Evolutionary conservation across 78 protist species (phyloP).

Genomic region (Speleostelium caveatum): DNA sequence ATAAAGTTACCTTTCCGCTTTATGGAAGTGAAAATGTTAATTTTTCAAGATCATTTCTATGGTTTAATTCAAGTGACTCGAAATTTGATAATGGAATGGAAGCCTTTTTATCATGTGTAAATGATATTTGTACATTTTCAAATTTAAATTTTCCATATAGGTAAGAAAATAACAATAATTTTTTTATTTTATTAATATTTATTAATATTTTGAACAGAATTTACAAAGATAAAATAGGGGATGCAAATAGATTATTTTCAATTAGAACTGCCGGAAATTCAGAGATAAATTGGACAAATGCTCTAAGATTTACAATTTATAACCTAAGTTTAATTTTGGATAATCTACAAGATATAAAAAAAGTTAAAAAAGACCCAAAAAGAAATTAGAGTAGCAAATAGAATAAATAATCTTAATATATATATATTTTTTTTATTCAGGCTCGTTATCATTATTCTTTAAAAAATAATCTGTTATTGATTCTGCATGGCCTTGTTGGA

Average conservation of each 20-base stretch:
- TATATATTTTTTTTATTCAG: too few relatives aligned
- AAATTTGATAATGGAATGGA: constrained; percentile 76
- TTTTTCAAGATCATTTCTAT: constrained; percentile 43
- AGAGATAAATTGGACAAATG: constrained; percentile 65
- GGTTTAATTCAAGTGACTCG: constrained; percentile 46
- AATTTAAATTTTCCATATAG: constrained; percentile 3
- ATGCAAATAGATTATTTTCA: constrained; percentile 26
- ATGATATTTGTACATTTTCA: constrained; percentile 9
- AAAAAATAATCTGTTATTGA: too few relatives aligned
- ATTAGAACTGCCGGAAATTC: constrained; percentile 58
- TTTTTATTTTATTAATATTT: too few relatives aligned
- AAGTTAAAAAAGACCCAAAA: background rate
- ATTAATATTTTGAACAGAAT: too few relatives aligned
- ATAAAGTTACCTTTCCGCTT: constrained; percentile 42
- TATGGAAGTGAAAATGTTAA: constrained; percentile 69
- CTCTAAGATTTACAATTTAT: constrained; percentile 37
- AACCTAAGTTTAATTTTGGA: constrained; percentile 19
- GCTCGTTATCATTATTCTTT: too few relatives aligned
- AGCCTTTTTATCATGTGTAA: constrained; percentile 56
- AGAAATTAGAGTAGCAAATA: too few relatives aligned
- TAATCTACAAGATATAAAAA: background rate
- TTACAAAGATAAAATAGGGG: constrained; percentile 67
- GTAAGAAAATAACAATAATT: too few relatives aligned
- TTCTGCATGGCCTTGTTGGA: too few relatives aligned
- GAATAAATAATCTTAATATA: too few relatives aligned